phyloP scores from a whole-genome alignment of 495 filamentous ascomycete species.

The Aspergillus steynii region DNA sequence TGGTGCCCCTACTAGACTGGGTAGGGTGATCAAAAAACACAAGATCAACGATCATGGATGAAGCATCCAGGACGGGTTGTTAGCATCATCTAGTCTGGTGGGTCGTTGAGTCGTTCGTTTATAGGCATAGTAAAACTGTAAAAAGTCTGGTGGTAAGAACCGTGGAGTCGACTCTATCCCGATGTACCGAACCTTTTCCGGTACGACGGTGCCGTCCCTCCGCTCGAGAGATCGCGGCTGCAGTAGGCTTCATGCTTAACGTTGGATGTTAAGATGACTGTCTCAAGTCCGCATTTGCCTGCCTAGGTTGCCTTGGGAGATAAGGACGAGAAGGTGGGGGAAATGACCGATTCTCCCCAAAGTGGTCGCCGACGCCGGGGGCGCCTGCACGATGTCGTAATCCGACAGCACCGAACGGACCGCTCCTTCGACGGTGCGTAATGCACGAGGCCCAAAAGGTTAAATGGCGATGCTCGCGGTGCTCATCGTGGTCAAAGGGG shows the following conservation, averaged over 20 bases:
- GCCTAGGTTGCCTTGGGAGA: neutral
- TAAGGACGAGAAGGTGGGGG: neutral
- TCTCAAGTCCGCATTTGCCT: neutral
- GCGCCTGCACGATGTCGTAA: slow-evolving; percentile 25
- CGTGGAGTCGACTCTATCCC: neutral
- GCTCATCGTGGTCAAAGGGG: neutral
- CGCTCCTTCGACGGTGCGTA: slow-evolving; percentile 7
- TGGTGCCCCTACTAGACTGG: too few species aligned
- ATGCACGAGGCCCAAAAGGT: slow-evolving; percentile 24
- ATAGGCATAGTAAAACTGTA: too few species aligned
- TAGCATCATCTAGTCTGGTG: neutral
- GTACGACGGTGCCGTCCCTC: neutral
- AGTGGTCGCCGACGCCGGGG: neutral
- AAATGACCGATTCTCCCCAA: neutral
- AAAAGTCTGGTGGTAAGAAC: neutral
- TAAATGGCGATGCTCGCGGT: neutral
- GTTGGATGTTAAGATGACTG: neutral
- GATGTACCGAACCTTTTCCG: neutral
- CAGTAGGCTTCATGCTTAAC: neutral
- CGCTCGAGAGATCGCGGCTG: neutral
- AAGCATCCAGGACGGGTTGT: too few species aligned
- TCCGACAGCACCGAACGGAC: slow-evolving; percentile 16
- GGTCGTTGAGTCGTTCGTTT: neutral
- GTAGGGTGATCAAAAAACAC: too few species aligned
- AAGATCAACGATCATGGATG: too few species aligned